Evolutionary conservation across 441 rosid species (phyloP).

Genomic region (Erodium moschatum): DNA sequence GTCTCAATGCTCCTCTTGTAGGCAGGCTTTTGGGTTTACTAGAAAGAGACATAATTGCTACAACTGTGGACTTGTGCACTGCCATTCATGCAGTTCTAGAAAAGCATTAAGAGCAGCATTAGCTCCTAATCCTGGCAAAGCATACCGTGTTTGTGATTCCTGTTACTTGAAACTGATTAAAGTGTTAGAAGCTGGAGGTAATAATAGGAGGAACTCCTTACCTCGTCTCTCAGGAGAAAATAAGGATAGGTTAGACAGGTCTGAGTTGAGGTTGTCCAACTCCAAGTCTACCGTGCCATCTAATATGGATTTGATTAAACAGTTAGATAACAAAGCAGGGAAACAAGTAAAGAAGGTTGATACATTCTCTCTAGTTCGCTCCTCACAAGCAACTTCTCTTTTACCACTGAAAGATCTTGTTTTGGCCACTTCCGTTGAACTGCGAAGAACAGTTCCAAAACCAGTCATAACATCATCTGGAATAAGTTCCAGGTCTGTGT

Average conservation of each 20-base stretch:
- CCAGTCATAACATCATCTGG: constrained; percentile 70
- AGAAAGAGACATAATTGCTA: constrained; percentile 94
- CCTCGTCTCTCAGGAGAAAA: constrained; percentile 96
- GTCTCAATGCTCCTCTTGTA: constrained; percentile 96
- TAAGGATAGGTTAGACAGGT: constrained; percentile 78
- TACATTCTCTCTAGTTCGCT: constrained; percentile 60
- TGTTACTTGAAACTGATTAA: constrained; percentile 74
- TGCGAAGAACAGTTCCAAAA: constrained; percentile 56
- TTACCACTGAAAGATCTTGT: constrained; percentile 75
- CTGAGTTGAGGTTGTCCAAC: constrained; percentile 69
- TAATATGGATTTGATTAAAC: constrained; percentile 88
- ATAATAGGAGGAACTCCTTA: constrained; percentile 43
- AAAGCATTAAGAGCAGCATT: constrained; percentile 78
- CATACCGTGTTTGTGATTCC: constrained; percentile 86
- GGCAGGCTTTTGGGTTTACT: constrained; percentile 73
- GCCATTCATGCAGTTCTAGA: constrained; percentile 87
- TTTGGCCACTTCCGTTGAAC: constrained; percentile 50
- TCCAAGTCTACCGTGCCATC: constrained; percentile 62
- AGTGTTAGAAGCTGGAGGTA: constrained; percentile 54
- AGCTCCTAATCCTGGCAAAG: constrained; percentile 80
- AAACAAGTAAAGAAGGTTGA: constrained; percentile 80
- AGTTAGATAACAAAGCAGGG: constrained; percentile 87
- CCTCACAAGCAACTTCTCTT: constrained; percentile 67
- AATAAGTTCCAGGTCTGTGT: constrained; percentile 84
- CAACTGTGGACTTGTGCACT: constrained; percentile 85